phyloP scores from a whole-genome alignment of 2,329 filamentous ascomycete genomes.

The Neonectria hederae region DNA sequence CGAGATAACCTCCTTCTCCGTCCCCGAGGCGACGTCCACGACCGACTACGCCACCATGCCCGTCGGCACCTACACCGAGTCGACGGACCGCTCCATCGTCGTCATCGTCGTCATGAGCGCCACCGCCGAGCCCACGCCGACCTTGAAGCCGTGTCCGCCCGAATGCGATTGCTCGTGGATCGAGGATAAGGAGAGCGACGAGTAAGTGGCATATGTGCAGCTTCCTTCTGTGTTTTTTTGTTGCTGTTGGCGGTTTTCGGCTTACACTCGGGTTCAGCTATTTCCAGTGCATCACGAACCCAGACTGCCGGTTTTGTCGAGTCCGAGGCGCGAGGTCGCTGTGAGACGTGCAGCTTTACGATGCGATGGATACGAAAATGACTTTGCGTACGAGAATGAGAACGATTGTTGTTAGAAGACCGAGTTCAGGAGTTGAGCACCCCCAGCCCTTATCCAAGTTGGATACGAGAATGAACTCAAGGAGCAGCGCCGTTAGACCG shows the following conservation, averaged over 20 bases:
- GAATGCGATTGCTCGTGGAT: conserved; percentile 43
- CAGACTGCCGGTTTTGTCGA: conserved; percentile 38
- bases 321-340: neutral
- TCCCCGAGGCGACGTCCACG: neutral
- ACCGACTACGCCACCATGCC: conserved; percentile 41
- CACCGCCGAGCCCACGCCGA: conserved; percentile 12
- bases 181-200: conserved; percentile 38
- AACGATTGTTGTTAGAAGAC: neutral
- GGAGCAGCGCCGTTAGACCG: neutral
- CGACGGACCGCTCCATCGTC: conserved; percentile 25
- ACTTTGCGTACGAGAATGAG: neutral
- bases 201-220: conserved; percentile 27
- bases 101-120: conserved; percentile 28
- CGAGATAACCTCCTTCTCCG: neutral
- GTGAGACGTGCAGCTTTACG: neutral
- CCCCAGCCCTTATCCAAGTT: neutral
- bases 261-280: conserved; percentile 36
- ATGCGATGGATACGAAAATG: neutral
- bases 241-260: neutral
- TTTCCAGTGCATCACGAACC: conserved; percentile 49
- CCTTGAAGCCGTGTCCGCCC: conserved; percentile 21
- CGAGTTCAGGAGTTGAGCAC: neutral
- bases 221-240: neutral
- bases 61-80: conserved; percentile 39
- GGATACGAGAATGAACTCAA: neutral